phyloP scores from a whole-genome alignment of 352 stramenopile species.

The Phytophthora cactorum region DNA sequence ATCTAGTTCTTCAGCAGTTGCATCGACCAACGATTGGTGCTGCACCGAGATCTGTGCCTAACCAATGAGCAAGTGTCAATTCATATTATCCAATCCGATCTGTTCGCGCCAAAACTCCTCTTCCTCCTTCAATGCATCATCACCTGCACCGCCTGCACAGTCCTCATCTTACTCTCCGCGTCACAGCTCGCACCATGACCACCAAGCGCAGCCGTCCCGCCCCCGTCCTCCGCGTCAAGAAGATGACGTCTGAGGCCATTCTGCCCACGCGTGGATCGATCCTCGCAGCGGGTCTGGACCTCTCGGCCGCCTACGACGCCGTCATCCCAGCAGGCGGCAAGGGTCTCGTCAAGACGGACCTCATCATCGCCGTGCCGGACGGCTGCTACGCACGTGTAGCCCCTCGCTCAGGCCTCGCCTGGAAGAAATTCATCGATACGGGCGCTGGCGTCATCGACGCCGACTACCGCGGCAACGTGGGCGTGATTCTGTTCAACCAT shows the following conservation, averaged over 20 bases:
- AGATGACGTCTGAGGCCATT: slow-evolving; percentile 82
- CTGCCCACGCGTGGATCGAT: slow-evolving; percentile 78
- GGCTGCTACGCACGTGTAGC: slow-evolving; percentile 96
- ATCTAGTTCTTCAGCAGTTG: neutral
- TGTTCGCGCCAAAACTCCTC: slow-evolving; percentile 11
- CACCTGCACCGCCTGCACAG: slow-evolving; percentile 2
- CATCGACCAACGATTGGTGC: neutral
- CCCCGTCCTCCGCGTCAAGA: slow-evolving; percentile 82
- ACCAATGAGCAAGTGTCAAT: slow-evolving; percentile 16
- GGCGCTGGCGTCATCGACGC: slow-evolving; percentile 98
- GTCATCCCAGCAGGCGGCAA: slow-evolving; percentile 93
- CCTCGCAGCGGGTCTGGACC: slow-evolving; percentile 83
- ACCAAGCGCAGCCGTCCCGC: slow-evolving; percentile 38
- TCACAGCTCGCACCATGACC: slow-evolving; percentile 14
- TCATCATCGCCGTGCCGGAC: slow-evolving; percentile 94
- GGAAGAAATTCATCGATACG: slow-evolving; percentile 99
- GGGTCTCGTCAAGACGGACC: slow-evolving; percentile 97
- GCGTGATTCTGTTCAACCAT: slow-evolving; percentile 99
- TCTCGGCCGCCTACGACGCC: slow-evolving; percentile 86
- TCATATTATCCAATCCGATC: slow-evolving; percentile 28
- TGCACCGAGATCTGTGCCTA: neutral
- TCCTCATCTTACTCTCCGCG: slow-evolving; percentile 2
- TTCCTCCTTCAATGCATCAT: neutral
- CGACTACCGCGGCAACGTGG: slow-evolving; percentile 98
- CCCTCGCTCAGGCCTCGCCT: slow-evolving; percentile 93